Evolutionary conservation across 768 basidiomycete genomes (phyloP), one percentile per base, ranked within the genome.

Genomic region (Hirschioporus abietinus): DNA sequence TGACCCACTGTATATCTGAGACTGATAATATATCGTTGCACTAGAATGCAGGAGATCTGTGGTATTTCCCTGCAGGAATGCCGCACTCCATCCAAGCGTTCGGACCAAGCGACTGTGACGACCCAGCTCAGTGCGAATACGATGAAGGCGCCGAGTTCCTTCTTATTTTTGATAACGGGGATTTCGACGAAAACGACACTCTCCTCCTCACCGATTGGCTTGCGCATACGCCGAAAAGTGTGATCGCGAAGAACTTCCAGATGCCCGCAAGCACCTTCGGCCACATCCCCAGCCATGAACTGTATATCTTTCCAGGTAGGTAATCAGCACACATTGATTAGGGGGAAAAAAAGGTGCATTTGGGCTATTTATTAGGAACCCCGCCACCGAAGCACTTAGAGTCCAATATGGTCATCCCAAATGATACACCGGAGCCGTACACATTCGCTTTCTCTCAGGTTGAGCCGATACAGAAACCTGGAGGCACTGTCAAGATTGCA

Each of bases 171-270:
- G 80, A 81, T 63, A 73, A 62, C 30, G 78, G 80, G 63, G 58
- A 72, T 17, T 88, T 88, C 70, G 82, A 79, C 34, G 88, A 88
- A 73, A 86, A 88, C 61, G 72, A 78, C 2, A 88, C 87, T 1
- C 88, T 88, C 72, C 77, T 84, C 58, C 75, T 88, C 20, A 84
- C 88, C 66, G 88, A 90, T 67, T 90, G 89, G 87, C 77, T 89
- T 25, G 80, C 88, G 2, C 89, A 90, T 70, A 79, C 85, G 18
- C 86, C 86, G 24, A 78, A 81, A 68, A 80, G 82, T 60, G 84
- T 87, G 0, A 75, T 89, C 1, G 86, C 86, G 18, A 88, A 88
- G 76, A 90, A 89, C 73, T 89, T 90, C 72, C 81, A 83, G 42
- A 72, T 79, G 7, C 71, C 74, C 62, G 78, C 78, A 3, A 75